phyloP scores from a whole-genome alignment of 2,329 filamentous ascomycete species.

The Penicillium concentricum region DNA sequence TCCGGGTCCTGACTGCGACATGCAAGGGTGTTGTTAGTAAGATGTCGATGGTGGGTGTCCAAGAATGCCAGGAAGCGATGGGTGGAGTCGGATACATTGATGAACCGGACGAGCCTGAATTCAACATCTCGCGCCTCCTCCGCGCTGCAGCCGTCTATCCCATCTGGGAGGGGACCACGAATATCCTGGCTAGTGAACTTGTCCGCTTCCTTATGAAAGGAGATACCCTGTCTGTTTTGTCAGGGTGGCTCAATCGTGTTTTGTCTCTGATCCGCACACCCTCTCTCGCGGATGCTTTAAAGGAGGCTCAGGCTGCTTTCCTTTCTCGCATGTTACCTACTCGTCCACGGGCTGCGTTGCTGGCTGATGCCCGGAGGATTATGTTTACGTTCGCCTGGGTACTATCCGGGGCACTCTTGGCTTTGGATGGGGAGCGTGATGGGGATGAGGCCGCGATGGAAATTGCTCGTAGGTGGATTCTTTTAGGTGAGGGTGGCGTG shows the following conservation, averaged over 20 bases:
- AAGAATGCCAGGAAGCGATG: conserved; percentile 34
- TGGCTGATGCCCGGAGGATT: conserved; percentile 20
- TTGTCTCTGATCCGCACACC: not conserved
- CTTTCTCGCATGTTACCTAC: not conserved
- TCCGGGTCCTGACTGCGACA: conserved; percentile 35
- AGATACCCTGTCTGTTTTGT: conserved; percentile 10
- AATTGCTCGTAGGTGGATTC: conserved; percentile 39
- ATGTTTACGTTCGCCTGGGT: conserved; percentile 40
- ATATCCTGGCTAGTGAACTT: conserved; percentile 60
- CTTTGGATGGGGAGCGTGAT: conserved; percentile 39
- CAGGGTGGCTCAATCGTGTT: not conserved
- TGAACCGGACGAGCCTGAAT: conserved; percentile 50
- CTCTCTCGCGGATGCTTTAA: not conserved
- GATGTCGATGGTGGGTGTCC: conserved; percentile 23
- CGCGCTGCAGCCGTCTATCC: conserved; percentile 54
- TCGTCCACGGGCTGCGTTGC: conserved; percentile 3
- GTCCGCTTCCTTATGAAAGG: conserved; percentile 32
- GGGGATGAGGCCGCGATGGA: conserved; percentile 32
- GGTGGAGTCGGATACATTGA: conserved; percentile 31
- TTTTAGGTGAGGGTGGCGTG: conserved; percentile 23
- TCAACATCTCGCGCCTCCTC: conserved; percentile 65
- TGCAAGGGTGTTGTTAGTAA: conserved; percentile 36
- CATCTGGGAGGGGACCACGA: conserved; percentile 71
- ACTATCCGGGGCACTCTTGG: conserved; percentile 36
- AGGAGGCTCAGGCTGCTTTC: not conserved